Evolutionary conservation across 345 rosid genomes (phyloP), one percentile per base, ranked within the genome.

Genomic region (Fremontodendron californicum): DNA sequence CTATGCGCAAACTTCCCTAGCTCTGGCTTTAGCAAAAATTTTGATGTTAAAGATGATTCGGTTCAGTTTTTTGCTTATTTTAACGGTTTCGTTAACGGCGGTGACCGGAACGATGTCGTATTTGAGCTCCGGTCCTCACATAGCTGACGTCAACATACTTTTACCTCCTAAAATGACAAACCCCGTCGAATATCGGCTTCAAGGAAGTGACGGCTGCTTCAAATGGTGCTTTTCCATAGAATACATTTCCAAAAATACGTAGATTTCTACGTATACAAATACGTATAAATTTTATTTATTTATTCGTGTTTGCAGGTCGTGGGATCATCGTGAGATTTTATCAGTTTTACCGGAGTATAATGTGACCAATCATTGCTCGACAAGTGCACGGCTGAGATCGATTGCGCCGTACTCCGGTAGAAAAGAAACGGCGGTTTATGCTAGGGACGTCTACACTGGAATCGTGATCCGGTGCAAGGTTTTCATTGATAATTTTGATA

Each of bases 201-300:
- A 91, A 79, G 98, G 98, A 73, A 93, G 95, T 27, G 97, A 91
- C 80, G 98, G 98, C 76, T 94, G 99, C 89, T 94, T 94, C 86
- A 91, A 89, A 87, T 94, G 99, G 99, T 91, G 37, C 60, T 45
- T 55, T 25, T 0, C 76, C 33, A 21, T 15, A 9, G 0, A 12
- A 25, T 19, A 62, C 39, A 15, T 43, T 75, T 18, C 31, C 37
- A 61, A 46, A 4, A 43, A 18, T 42, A 43, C 11, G 43, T 66
- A 8, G 1, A 45, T 64, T 13, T 64, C n/a, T 21, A 18, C 21
- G 3, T 6, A 25, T 7, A n/a, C 2, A 1, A 40, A 58, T 61
- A 16, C 43, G 46, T 35, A 6, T n/a, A 12, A 16, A 23, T 35
- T 25, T 0, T 37, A 2, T 80, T 60, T 40, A 19, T 13, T 78